These are phyloP conservation scores for Fusarium agapanthi DNA, from an alignment of 2,329 filamentous ascomycete genomes.

Conservation along the genomic window DNA sequence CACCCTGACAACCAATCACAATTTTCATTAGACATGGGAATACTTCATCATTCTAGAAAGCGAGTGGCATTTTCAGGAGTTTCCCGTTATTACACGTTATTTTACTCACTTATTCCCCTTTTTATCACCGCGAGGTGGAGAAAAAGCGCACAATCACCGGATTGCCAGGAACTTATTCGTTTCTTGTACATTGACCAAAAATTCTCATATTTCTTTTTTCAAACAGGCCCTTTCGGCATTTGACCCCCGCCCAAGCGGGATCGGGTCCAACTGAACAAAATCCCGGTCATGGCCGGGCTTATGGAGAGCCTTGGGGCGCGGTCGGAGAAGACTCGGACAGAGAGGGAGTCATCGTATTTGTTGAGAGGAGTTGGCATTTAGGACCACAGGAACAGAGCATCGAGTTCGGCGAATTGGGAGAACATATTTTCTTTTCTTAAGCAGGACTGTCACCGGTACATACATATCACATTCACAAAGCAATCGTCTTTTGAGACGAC, in stretches of 20 bases:
- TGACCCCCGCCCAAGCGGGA: constrained; percentile 23
- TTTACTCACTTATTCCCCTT: constrained; percentile 28
- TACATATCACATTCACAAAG: constrained; percentile 23
- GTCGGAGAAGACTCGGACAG: constrained; percentile 23
- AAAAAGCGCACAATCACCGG: constrained; percentile 25
- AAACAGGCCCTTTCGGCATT: constrained; percentile 17
- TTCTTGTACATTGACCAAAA: constrained; percentile 23
- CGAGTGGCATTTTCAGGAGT: constrained; percentile 40
- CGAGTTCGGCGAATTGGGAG: constrained; percentile 11
- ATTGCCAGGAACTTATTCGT: constrained; percentile 32
- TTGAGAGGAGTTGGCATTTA: constrained; percentile 25
- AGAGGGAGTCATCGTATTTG: constrained; percentile 31
- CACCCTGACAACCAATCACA: constrained; percentile 22
- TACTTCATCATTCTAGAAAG: constrained; percentile 36
- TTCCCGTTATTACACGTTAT: constrained; percentile 28
- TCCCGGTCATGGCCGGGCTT: constrained; percentile 32
- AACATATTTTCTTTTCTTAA: neutral
- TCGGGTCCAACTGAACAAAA: constrained; percentile 10
- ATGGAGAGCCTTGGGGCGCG: constrained; percentile 17
- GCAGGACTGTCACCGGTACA: constrained; percentile 7
- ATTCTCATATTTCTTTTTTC: constrained; percentile 1
- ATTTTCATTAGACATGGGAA: constrained; percentile 35
- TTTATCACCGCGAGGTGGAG: constrained; percentile 29
- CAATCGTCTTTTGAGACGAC: constrained; percentile 11
- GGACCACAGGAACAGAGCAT: constrained; percentile 12